Percentiles rank a stretch among this genome's conserved stretches.
Conservation (phyloP, 148 eudicot species). For the Selenicereus undatus region DNA sequence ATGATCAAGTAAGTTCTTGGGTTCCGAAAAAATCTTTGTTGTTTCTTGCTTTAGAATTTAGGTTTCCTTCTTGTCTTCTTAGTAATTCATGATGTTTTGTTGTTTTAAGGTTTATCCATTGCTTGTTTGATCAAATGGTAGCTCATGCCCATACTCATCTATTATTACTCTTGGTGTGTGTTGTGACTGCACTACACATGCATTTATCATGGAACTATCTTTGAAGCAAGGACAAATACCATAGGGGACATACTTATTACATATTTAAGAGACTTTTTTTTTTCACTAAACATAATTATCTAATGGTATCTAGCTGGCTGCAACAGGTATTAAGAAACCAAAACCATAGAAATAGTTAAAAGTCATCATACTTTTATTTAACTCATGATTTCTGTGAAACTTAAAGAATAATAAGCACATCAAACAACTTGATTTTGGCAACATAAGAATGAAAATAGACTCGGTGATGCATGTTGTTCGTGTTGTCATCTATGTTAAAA, state of each 20-base stretch:
- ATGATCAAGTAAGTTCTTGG: slow-evolving; percentile 14
- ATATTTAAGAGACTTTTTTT: no score
- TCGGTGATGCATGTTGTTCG: not conserved
- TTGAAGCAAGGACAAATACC: no score
- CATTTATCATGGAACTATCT: not conserved
- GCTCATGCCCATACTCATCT: no score
- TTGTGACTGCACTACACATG: not conserved
- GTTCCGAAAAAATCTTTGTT: not conserved
- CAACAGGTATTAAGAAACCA: no score
- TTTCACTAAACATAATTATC: no score
- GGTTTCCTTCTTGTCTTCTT: not conserved
- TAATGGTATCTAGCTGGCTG: no score
- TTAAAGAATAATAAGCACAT: no score
- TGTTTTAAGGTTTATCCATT: not conserved
- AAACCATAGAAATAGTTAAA: not conserved
- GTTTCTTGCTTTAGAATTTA: not conserved
- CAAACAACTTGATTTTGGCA: not conserved
- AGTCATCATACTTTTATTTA: not conserved
- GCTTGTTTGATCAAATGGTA: no score
- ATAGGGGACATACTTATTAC: no score
- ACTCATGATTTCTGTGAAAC: not conserved
- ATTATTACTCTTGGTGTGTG: not conserved
- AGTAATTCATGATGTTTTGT: not conserved
- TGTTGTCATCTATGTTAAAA: not conserved
- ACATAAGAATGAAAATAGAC: not conserved